phyloP scores from a whole-genome alignment of 1,139 yeast species.

The Candida albicans region DNA sequence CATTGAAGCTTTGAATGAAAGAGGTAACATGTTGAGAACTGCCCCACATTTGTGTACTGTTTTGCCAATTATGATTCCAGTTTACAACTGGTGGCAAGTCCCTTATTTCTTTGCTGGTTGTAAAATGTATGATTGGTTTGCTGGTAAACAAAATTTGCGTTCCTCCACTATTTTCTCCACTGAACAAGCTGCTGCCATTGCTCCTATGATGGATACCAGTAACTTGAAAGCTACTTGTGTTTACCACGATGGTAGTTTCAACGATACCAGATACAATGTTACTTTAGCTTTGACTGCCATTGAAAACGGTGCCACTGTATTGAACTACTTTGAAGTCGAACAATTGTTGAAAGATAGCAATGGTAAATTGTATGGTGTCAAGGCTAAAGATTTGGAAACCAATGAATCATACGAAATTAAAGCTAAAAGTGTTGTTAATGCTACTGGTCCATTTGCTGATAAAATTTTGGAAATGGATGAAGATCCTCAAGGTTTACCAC shows the following conservation, averaged over 20 bases:
- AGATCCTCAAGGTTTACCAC: conserved; percentile 64
- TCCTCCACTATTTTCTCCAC: conserved; percentile 73
- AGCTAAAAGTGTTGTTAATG: conserved; percentile 81
- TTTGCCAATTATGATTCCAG: conserved; percentile 92
- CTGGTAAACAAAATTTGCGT: conserved; percentile 85
- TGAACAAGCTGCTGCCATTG: conserved; percentile 67
- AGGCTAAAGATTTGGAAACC: conserved; percentile 73
- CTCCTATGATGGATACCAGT: conserved; percentile 84
- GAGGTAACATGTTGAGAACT: conserved; percentile 84
- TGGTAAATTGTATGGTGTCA: conserved; percentile 69
- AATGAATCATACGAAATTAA: conserved; percentile 58
- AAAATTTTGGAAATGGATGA: conserved; percentile 83
- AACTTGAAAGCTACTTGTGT: conserved; percentile 88
- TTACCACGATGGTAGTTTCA: conserved; percentile 93
- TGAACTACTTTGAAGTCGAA: conserved; percentile 82
- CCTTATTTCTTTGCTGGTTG: conserved; percentile 94
- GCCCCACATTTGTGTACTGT: conserved; percentile 91
- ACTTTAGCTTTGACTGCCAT: conserved; percentile 85
- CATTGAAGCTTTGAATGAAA: conserved; percentile 89
- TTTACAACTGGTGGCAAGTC: conserved; percentile 93
- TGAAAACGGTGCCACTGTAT: conserved; percentile 83
- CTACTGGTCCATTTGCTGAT: conserved; percentile 95
- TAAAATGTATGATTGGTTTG: conserved; percentile 89
- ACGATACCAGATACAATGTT: conserved; percentile 88
- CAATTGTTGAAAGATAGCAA: conserved; percentile 65